A percentile compares a stretch with the other conserved stretches of the same genome.
Conservation (phyloP, 1,139 yeast genomes). For the Tardiomyces digboiensis region DNA sequence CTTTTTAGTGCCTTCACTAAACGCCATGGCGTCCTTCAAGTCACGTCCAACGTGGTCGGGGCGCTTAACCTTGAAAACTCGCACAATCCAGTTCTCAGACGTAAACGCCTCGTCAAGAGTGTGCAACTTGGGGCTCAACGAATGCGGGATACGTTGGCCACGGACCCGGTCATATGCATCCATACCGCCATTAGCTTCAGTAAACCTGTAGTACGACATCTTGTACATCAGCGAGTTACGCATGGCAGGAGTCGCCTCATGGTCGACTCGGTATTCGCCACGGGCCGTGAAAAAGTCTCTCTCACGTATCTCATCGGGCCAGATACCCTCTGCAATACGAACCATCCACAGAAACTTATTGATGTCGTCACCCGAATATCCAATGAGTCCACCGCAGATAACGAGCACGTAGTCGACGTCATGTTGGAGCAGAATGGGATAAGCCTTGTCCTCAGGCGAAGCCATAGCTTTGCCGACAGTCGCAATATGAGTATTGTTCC, state of each 20-base stretch:
- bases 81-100: conserved; percentile 92
- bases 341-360: conserved; percentile 99
- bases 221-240: conserved; percentile 87
- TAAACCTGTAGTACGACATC: conserved; percentile 84
- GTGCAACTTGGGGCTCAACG: conserved; percentile 50
- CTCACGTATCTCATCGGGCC: conserved; percentile 97
- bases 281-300: conserved; percentile 70
- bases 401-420: conserved; percentile 94
- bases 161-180: conserved; percentile 84
- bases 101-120: conserved; percentile 93
- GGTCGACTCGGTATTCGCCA: conserved; percentile 88
- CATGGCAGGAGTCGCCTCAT: conserved; percentile 76
- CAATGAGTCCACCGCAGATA: conserved; percentile 90
- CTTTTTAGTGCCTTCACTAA: background rate
- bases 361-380: conserved; percentile 94
- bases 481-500: conserved; percentile 99
- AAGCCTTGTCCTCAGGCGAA: conserved; percentile 78
- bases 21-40: conserved; percentile 15
- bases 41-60: conserved; percentile 83
- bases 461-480: conserved; percentile 99
- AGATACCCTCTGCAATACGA: conserved; percentile 95
- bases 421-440: conserved; percentile 77
- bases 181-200: conserved; percentile 59
- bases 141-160: conserved; percentile 56
- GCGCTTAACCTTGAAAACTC: conserved; percentile 90